Evolutionary conservation across 192 early-diverging fungal genomes (phyloP).

Genomic region (Gonapodya prolifera): DNA sequence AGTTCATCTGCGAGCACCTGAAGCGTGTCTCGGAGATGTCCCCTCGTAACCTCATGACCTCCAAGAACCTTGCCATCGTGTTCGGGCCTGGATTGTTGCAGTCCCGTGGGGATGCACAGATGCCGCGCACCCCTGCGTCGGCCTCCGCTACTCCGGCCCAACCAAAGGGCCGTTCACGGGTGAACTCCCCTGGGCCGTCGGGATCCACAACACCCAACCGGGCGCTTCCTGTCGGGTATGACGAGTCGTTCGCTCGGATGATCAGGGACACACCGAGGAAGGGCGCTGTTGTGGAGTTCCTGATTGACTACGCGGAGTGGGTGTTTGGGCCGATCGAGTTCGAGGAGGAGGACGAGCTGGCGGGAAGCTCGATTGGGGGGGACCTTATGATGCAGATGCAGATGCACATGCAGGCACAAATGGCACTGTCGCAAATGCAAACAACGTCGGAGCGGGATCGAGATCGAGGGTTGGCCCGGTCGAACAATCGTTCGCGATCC

Average conservation of each 20-base stretch:
- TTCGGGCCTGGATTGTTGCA: background rate
- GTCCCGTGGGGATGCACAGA: background rate
- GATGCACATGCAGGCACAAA: no score
- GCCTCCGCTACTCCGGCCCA: no score
- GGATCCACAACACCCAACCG: no score
- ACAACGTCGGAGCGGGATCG: no score
- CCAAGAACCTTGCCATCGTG: background rate
- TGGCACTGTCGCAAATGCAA: no score
- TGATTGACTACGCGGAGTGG: conserved; percentile 39
- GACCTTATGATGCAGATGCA: no score
- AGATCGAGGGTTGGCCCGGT: no score
- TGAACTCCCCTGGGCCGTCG: no score
- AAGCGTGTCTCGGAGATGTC: background rate
- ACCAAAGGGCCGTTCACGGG: no score
- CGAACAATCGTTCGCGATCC: no score
- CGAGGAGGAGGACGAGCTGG: conserved; percentile 26
- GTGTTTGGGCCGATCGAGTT: conserved; percentile 45
- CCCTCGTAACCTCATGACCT: background rate
- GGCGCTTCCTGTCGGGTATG: no score
- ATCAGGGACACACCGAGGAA: conserved; percentile 29
- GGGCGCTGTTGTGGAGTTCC: conserved; percentile 24
- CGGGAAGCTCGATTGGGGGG: no score
- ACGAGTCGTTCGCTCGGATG: conserved; percentile 15
- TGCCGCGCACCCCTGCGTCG: background rate
- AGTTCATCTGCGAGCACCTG: conserved; percentile 35